Conservation (phyloP, 1,284 basidiomycete species). For the Leccinum subspadiceum region DNA sequence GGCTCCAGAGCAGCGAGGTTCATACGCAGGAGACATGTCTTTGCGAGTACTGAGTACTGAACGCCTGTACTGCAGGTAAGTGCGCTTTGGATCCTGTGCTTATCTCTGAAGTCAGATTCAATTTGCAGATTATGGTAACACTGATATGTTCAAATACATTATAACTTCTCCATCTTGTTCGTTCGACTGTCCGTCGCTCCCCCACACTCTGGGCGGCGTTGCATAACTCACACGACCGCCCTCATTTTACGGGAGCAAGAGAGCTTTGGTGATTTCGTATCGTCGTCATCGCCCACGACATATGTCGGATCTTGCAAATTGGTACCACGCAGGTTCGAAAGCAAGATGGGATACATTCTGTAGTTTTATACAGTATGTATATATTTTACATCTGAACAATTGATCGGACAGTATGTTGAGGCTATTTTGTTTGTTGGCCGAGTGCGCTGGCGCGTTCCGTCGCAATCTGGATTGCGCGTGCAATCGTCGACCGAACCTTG, state of each 20-base stretch:
- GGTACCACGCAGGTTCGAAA: slow-evolving; percentile 26
- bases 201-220: slow-evolving; percentile 87
- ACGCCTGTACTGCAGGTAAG: slow-evolving; percentile 19
- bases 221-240: slow-evolving; percentile 61
- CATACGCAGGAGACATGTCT: slow-evolving; percentile 56
- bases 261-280: slow-evolving; percentile 20
- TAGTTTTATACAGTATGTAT: not conserved
- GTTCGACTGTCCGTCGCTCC: slow-evolving; percentile 46
- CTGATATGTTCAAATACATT: slow-evolving; percentile 8
- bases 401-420: not conserved
- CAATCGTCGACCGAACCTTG: slow-evolving; percentile 90
- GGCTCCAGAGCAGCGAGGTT: slow-evolving; percentile 45
- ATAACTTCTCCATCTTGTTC: not conserved
- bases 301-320: slow-evolving; percentile 25
- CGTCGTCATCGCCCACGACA: slow-evolving; percentile 28
- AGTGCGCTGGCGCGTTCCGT: slow-evolving; percentile 84
- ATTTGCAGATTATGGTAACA: slow-evolving; percentile 1
- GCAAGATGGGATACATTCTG: slow-evolving; percentile 33
- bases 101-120: slow-evolving; percentile 1
- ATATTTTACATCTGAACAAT: not conserved
- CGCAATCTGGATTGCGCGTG: slow-evolving; percentile 91
- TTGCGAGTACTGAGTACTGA: too few relatives aligned
- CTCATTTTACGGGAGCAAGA: slow-evolving; percentile 90
- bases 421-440: slow-evolving; percentile 57
- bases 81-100: not conserved